Conservation (phyloP, 495 filamentous ascomycete genomes). For the Hypoxylon subgilvum region DNA sequence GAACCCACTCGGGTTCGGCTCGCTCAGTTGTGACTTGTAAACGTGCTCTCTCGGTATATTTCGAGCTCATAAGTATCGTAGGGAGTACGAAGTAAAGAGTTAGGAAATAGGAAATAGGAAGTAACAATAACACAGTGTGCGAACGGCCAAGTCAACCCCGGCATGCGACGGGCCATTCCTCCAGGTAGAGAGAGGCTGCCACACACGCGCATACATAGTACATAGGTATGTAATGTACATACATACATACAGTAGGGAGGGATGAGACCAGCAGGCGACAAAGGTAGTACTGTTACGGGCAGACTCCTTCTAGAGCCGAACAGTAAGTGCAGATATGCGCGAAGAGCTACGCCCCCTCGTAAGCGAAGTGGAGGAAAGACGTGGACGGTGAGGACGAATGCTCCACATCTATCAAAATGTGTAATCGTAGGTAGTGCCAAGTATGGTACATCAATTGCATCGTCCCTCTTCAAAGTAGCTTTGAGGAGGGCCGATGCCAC, state of each 20-base stretch:
- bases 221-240: constrained; percentile 1
- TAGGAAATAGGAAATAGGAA: not conserved
- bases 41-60: constrained; percentile 4
- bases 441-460: constrained; percentile 40
- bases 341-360: constrained; percentile 38
- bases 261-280: constrained; percentile 23
- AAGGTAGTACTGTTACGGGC: too few relatives aligned
- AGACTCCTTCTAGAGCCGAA: constrained; percentile 31
- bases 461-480: constrained; percentile 38
- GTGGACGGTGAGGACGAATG: constrained; percentile 34
- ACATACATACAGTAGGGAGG: constrained; percentile 21
- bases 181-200: constrained; percentile 12
- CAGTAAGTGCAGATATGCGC: constrained; percentile 42
- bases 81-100: too few relatives aligned
- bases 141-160: constrained; percentile 1
- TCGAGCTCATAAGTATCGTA: constrained; percentile 14
- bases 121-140: constrained; percentile 29
- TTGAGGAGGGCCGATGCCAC: constrained; percentile 39
- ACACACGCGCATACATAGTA: constrained; percentile 20
- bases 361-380: constrained; percentile 40
- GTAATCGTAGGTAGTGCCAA: constrained; percentile 34
- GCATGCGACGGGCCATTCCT: constrained; percentile 17
- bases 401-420: constrained; percentile 40
- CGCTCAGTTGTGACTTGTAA: too few relatives aligned
- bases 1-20: constrained; percentile 12